Conservation (phyloP, 768 basidiomycete genomes). For the Amanita exitialis region DNA sequence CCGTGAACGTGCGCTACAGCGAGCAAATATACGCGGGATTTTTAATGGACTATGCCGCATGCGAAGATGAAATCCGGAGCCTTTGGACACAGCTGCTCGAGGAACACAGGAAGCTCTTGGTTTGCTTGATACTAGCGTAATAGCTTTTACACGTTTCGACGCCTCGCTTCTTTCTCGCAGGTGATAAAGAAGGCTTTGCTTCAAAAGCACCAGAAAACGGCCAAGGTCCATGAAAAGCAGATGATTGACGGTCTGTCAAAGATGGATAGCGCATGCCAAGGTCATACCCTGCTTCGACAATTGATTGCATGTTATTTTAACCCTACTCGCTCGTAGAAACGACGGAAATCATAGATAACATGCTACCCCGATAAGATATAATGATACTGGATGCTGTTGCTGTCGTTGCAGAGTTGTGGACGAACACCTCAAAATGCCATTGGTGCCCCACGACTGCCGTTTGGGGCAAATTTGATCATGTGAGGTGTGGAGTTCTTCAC, state of each 20-base stretch:
- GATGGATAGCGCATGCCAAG: background rate
- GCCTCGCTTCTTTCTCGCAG: background rate
- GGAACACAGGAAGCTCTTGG: constrained; percentile 15
- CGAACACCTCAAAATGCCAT: too few relatives aligned
- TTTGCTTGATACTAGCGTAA: background rate
- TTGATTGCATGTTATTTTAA: background rate
- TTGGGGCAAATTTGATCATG: too few relatives aligned
- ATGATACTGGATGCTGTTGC: too few relatives aligned
- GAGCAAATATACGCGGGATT: constrained; percentile 13
- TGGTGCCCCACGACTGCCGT: too few relatives aligned
- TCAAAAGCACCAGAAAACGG: background rate
- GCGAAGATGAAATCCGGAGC: constrained; percentile 15
- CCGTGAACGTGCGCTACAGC: constrained; percentile 4
- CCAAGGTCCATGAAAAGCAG: background rate
- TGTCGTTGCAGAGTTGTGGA: too few relatives aligned
- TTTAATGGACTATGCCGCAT: constrained; percentile 14
- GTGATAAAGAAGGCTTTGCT: background rate
- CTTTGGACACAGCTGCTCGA: constrained; percentile 14
- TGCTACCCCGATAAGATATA: background rate
- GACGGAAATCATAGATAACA: background rate
- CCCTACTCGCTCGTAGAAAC: background rate
- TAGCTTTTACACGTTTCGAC: background rate
- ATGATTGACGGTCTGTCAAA: background rate
- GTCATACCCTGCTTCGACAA: background rate
- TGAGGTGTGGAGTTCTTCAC: too few relatives aligned